Evolutionary conservation across 2,329 filamentous ascomycete genomes (phyloP), one percentile per base, ranked within the genome.

Genomic region (Clarireedia hainanense): DNA sequence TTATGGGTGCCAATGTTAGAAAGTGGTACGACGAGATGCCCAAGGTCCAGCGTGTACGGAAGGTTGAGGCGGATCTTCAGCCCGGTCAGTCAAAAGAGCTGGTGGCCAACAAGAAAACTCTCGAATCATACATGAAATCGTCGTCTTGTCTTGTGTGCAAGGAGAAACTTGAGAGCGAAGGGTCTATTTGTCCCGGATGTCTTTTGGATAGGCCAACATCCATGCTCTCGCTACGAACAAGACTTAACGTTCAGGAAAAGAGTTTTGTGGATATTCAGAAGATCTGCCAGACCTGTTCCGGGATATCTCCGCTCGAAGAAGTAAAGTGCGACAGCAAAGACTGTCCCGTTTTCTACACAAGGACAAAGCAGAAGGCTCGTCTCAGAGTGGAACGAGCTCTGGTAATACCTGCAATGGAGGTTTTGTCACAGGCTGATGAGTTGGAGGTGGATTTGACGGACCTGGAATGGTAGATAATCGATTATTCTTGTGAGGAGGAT

Each of bases 21-120:
- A 80, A 83, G 57, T 99, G 94, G 94, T 97, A 91, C 67, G 90
- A 96, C 60, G 91, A 96, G 71, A 95, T 97, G 90, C 92, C 92
- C 47, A 96, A 95, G 69, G 78, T 94, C 20, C 88, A 91, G 67
- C 84, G 86, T 7, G 81, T 92, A 47, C 80, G 85, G 27, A 81
- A 80, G 54, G 53, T 69, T 26, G 67, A 67, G 56, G 55, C 57
- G 2, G 67, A 60, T 55, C 27, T 65, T 3, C 63, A 64, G 17
- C 26, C 58, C 47, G 67, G 68, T 56, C 65, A 67, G 64, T 63
- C 63, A 58, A 65, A 72, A 72, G 64, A 85, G n/a, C 46, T 58
- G 1, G 55, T 52, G 10, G 57, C 60, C 14, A 64, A 52, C 24
- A 68, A 80, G 67, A 87, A 81, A 69, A 96, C 91, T 0, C 79